phyloP scores from a whole-genome alignment of 768 basidiomycete species.

The Boletus eberwhitei region DNA sequence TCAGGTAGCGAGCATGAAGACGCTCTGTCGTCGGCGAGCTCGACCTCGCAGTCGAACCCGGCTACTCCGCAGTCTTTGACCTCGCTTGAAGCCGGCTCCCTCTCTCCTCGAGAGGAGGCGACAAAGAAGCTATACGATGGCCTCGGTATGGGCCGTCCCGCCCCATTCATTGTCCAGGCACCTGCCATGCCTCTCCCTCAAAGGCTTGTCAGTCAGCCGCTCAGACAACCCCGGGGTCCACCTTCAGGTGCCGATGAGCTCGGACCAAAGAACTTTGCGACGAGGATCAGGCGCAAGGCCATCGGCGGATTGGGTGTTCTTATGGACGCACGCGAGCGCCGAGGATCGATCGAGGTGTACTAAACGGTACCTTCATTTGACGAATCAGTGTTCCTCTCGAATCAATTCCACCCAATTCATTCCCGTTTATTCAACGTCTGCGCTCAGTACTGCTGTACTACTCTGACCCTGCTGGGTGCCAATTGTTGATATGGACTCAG shows the following conservation, averaged over 20 bases:
- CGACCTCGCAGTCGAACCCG: conserved; percentile 65
- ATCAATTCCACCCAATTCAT: conserved; percentile 21
- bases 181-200: conserved; percentile 34
- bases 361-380: conserved; percentile 34
- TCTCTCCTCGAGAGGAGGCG: conserved; percentile 85
- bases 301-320: conserved; percentile 77
- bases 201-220: conserved; percentile 66
- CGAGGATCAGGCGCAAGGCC: conserved; percentile 79
- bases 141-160: conserved; percentile 76
- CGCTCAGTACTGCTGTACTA: conserved; percentile 14
- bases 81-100: conserved; percentile 48
- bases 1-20: conserved; percentile 54
- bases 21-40: conserved; percentile 55
- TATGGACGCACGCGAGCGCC: conserved; percentile 77
- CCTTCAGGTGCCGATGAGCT: conserved; percentile 85
- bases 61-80: conserved; percentile 72
- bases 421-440: conserved; percentile 7
- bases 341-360: conserved; percentile 70
- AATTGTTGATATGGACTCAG: conserved; percentile 19
- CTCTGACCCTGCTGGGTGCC: conserved; percentile 5
- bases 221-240: conserved; percentile 85
- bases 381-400: conserved; percentile 10
- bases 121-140: conserved; percentile 87
- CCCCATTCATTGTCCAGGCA: conserved; percentile 32
- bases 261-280: conserved; percentile 85